phyloP scores from a whole-genome alignment of 768 basidiomycete genomes.

The Ramaria sp. region DNA sequence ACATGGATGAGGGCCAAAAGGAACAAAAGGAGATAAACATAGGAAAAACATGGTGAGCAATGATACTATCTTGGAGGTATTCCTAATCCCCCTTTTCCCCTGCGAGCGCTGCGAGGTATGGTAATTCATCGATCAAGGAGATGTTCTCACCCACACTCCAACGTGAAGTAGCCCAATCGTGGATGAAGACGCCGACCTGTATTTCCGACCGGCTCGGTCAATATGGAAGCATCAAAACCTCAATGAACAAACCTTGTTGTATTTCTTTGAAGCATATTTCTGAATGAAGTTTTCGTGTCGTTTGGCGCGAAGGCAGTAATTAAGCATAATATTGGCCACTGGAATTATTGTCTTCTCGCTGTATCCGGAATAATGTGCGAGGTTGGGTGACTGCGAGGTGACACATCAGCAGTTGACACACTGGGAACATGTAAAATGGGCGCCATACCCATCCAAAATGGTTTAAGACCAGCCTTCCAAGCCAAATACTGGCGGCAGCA shows the following conservation, averaged over 20 bases:
- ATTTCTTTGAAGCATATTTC: slow-evolving; percentile 82
- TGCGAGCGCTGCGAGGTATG: slow-evolving; percentile 37
- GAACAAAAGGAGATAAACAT: not conserved
- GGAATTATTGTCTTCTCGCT: slow-evolving; percentile 70
- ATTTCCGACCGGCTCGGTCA: not conserved
- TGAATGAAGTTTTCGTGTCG: slow-evolving; percentile 72
- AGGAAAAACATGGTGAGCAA: not conserved
- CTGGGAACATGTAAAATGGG: not conserved
- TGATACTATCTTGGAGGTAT: not conserved
- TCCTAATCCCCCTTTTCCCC: not conserved
- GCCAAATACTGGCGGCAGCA: slow-evolving; percentile 80
- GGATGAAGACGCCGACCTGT: slow-evolving; percentile 74
- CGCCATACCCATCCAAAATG: slow-evolving; percentile 74
- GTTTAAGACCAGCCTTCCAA: slow-evolving; percentile 71
- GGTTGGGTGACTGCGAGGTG: slow-evolving; percentile 54
- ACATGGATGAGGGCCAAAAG: not conserved
- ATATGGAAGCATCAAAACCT: not conserved
- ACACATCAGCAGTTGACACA: slow-evolving; percentile 10
- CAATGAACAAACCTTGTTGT: slow-evolving; percentile 53
- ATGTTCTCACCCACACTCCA: slow-evolving; percentile 60
- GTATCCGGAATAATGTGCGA: slow-evolving; percentile 84
- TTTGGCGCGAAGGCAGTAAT: slow-evolving; percentile 68
- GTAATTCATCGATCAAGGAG: slow-evolving; percentile 47
- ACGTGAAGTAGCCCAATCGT: slow-evolving; percentile 72
- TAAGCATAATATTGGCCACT: slow-evolving; percentile 77